These are phyloP conservation scores for Auriculariales sp. DNA, from an alignment of 768 basidiomycete genomes.

Conservation along the genomic window DNA sequence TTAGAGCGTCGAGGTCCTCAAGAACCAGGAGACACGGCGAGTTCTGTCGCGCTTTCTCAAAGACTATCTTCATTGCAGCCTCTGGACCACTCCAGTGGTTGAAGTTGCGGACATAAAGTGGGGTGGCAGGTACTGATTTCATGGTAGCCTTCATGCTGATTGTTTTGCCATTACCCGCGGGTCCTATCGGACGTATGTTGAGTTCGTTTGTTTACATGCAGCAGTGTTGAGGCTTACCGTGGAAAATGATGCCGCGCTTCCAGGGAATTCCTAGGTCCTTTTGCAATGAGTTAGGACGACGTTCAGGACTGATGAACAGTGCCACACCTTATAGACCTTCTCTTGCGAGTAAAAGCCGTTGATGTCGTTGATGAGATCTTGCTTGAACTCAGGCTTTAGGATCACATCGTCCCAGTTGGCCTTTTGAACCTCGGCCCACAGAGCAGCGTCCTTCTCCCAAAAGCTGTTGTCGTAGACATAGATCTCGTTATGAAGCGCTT, in stretches of 20 bases:
- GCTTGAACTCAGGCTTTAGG: slow-evolving; percentile 55
- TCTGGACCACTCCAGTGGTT: slow-evolving; percentile 49
- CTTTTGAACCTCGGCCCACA: slow-evolving; percentile 31
- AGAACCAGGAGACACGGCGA: slow-evolving; percentile 49
- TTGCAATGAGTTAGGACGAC: too few relatives aligned
- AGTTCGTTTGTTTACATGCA: slow-evolving; percentile 31
- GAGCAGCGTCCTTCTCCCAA: slow-evolving; percentile 36
- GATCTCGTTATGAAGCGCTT: slow-evolving; percentile 50
- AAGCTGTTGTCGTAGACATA: slow-evolving; percentile 62
- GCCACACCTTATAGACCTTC: slow-evolving; percentile 54
- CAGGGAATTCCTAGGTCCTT: slow-evolving; percentile 64
- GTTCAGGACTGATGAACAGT: too few relatives aligned
- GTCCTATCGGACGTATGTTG: not conserved
- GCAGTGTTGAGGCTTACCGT: too few relatives aligned
- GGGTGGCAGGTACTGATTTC: slow-evolving; percentile 54
- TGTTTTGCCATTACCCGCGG: slow-evolving; percentile 66
- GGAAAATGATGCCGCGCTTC: slow-evolving; percentile 80
- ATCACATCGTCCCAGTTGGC: slow-evolving; percentile 66
- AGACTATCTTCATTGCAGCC: slow-evolving; percentile 48
- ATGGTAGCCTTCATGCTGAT: slow-evolving; percentile 74
- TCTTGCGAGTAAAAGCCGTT: slow-evolving; percentile 71
- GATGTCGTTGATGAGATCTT: slow-evolving; percentile 53
- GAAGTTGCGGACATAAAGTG: slow-evolving; percentile 76
- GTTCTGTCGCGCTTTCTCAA: slow-evolving; percentile 54
- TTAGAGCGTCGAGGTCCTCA: slow-evolving; percentile 66